These are phyloP conservation scores for Penicillium sp. DNA, from an alignment of 2,329 filamentous ascomycete species.

Conservation along the genomic window DNA sequence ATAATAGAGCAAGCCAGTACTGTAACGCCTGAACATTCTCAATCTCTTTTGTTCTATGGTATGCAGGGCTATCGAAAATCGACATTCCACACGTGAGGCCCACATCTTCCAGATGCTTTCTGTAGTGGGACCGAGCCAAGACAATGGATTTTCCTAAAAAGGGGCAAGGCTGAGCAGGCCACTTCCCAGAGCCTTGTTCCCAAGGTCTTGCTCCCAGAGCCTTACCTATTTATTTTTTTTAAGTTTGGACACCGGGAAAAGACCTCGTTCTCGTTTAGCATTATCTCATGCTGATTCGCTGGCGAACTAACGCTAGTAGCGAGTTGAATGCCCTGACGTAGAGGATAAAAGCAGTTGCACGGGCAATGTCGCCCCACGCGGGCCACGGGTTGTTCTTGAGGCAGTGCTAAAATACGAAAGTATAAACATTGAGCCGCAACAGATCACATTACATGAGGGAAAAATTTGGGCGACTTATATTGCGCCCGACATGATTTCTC, in stretches of 20 bases:
- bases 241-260: neutral
- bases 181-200: neutral
- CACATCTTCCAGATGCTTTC: conserved; percentile 16
- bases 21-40: conserved; percentile 5
- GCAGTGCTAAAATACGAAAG: neutral
- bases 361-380: neutral
- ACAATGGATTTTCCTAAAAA: neutral
- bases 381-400: neutral
- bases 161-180: neutral
- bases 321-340: neutral
- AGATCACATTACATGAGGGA: neutral
- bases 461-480: neutral
- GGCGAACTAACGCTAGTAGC: neutral
- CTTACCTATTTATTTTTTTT: too few relatives aligned
- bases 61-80: conserved; percentile 2
- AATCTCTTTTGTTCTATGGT: conserved; percentile 8
- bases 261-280: neutral
- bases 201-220: neutral
- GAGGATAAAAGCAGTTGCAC: neutral
- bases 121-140: neutral
- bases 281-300: neutral
- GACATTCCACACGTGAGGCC: conserved; percentile 15
- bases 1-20: neutral
- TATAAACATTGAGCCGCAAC: neutral
- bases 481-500: neutral